Base-by-base conservation (phyloP, 192 early-diverging fungal genomes). In the Jimgerdemannia lactiflua region DNA sequence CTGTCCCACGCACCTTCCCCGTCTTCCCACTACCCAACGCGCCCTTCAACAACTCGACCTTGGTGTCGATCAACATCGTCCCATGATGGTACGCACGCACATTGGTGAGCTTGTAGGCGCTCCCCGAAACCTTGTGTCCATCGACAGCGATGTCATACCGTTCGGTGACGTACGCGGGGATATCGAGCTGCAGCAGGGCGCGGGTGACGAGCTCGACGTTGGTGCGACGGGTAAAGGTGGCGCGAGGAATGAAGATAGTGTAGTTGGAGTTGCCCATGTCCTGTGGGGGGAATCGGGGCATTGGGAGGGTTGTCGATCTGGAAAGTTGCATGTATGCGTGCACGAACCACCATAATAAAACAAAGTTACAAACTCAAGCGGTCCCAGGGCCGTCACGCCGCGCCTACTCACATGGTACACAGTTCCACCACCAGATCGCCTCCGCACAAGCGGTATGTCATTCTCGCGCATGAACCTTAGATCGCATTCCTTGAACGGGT, bases 181-280 rank as follows among this genome's bases (percentile, higher is more conserved):
- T 91, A 78, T 96, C 94, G 19, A 95, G 81, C 67, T 92, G 83
- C 66, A 87, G 88, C 65, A 99, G 79, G 3, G 95, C 94, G 6
- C 85, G 77, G 3, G 91, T 80, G 19, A 98, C 93, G 70, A 98
- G 80, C 66, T 92, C 86, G 11, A 94, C 95, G 74, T 91, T 92
- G 3, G 80, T 80, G 74, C 88, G 80, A 49, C 98, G 88, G 43
- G 91, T 84, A 80, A 99, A 99, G 4, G 84, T 82, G 4, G 84
- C 85, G 66, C 98, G 87, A 7, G 98, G 97, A 93, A 97, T 96
- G 71, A 96, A 89, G 65, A 97, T 89, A 7, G 94, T 94, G 88
- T 97, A 99, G 84, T 95, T 96, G 19, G 93, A 94, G 82, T 99
- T 99, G 64, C 97, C 97, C 75, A 95, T 85, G 82, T 98, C 96